Base-by-base conservation (phyloP, 2,329 filamentous ascomycete species). In the Fusarium zealandicum region DNA sequence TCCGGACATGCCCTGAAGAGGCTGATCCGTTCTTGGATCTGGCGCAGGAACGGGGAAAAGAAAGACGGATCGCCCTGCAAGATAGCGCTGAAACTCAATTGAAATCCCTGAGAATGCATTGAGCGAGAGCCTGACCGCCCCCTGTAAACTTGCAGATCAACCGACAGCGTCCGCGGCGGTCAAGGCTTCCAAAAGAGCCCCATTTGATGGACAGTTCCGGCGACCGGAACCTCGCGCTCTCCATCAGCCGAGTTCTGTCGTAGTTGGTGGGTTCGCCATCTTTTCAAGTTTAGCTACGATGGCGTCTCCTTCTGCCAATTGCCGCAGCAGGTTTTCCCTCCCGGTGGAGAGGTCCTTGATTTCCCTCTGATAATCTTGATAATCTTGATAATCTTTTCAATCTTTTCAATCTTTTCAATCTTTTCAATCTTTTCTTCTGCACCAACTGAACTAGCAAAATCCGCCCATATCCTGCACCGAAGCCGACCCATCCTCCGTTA, bases 401-500 rank as follows among this genome's bases (percentile, higher is more conserved):
- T 27, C 32, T 41, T 16, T 35, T 31, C 27, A 14, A 16, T 37
- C 20, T 18, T 16, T n/a, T 20, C 13, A 20, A 25, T 27, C 35
- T 28, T 20, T 28, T 28, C 16, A 7, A 36, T 33, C 30, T 25
- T 8, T 25, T 25, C 22, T 25, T 25, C 13, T 13, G n/a, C 28
- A 38, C 46, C 54, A 50, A 38, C 25, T 52, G 51, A 56, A 60
- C 63, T 54, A 66, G 63, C 59, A 57, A 57, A 52, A 49, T 47
- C 63, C 45, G 59, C 53, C 55, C 54, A 46, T 36, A 37, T 38
- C 49, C 41, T 59, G 36, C 39, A 57, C 43, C 44, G 56, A 39
- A 20, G 49, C 52, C 61, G 52, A 64, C 35, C 41, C 35, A 27
- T 42, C 37, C 61, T 66, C 64, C 64, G 63, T 66, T 66, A 65